Percentiles rank a stretch among this genome's conserved stretches.
phyloP scores from a whole-genome alignment of 2,329 filamentous ascomycete species.

The Exophiala sideris region DNA sequence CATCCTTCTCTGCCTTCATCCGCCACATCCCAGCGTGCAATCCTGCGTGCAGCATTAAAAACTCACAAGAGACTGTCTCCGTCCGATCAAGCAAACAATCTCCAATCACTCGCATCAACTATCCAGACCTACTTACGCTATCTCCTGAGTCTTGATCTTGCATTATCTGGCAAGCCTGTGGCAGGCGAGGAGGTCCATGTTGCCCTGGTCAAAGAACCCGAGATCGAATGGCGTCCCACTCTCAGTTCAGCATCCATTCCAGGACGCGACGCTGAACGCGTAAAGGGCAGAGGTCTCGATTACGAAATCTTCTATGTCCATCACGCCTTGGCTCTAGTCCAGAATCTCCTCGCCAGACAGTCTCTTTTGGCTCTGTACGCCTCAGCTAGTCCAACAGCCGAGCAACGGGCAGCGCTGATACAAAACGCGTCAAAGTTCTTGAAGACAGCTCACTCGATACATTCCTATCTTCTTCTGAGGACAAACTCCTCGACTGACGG shows the following conservation, averaged over 20 bases:
- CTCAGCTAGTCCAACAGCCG: conserved; percentile 56
- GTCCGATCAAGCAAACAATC: conserved; percentile 64
- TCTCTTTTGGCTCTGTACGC: conserved; percentile 72
- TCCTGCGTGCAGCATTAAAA: conserved; percentile 80
- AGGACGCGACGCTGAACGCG: conserved; percentile 62
- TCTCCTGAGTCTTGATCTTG: conserved; percentile 71
- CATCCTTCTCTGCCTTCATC: conserved; percentile 85
- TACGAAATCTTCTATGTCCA: conserved; percentile 80
- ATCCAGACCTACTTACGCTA: conserved; percentile 80
- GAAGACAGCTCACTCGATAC: conserved; percentile 73
- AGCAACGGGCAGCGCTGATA: conserved; percentile 68
- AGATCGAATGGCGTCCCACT: conserved; percentile 77
- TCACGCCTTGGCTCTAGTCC: conserved; percentile 70
- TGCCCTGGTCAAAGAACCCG: conserved; percentile 63
- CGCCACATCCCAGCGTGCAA: conserved; percentile 77
- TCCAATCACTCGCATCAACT: conserved; percentile 66
- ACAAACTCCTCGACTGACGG: conserved; percentile 51
- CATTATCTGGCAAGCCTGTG: conserved; percentile 57
- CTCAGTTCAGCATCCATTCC: conserved; percentile 60
- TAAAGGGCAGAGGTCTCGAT: conserved; percentile 70
- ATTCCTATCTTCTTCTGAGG: conserved; percentile 58
- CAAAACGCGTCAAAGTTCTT: conserved; percentile 72
- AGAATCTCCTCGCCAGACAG: conserved; percentile 68
- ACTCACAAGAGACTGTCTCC: conserved; percentile 81
- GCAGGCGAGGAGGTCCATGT: conserved; percentile 64